Evolutionary conservation across 306 rosid species (phyloP).

Genomic region (Citrullus colocynthis): DNA sequence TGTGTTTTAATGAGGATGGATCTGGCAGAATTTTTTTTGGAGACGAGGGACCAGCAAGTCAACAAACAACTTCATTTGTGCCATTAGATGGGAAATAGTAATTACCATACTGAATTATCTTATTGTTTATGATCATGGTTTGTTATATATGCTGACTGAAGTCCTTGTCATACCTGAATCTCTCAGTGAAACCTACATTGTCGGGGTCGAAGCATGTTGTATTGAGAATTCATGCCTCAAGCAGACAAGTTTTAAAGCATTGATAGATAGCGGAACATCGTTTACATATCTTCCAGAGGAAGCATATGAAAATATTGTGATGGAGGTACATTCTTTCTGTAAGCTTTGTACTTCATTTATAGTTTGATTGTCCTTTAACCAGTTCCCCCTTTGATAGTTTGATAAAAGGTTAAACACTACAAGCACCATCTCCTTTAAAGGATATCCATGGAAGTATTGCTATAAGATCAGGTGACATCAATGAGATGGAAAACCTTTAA

Average conservation of each 20-base stretch:
- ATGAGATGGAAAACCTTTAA: not conserved
- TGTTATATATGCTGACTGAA: not conserved
- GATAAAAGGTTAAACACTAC: slow-evolving; percentile 57
- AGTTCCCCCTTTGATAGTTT: slow-evolving; percentile 37
- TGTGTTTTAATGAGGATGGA: slow-evolving; percentile 59
- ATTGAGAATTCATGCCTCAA: slow-evolving; percentile 48
- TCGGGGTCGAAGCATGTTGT: slow-evolving; percentile 77
- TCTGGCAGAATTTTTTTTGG: slow-evolving; percentile 88
- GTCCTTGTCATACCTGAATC: not conserved
- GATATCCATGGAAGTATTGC: slow-evolving; percentile 78
- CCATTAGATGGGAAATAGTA: slow-evolving; percentile 63
- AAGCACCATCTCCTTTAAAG: slow-evolving; percentile 32
- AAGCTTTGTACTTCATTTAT: slow-evolving; percentile 7
- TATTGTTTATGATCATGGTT: slow-evolving; percentile 3
- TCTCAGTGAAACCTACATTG: slow-evolving; percentile 55
- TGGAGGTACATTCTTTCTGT: slow-evolving; percentile 42
- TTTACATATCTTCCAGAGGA: slow-evolving; percentile 79
- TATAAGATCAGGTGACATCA: slow-evolving; percentile 48
- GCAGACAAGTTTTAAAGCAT: slow-evolving; percentile 49
- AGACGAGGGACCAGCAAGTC: slow-evolving; percentile 59
- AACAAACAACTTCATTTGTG: slow-evolving; percentile 68
- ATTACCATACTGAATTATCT: not conserved
- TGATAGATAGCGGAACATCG: slow-evolving; percentile 85
- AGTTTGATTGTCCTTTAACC: slow-evolving; percentile 18
- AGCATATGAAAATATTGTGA: slow-evolving; percentile 40